phyloP scores from a whole-genome alignment of 768 basidiomycete species.

The Postia placenta region DNA sequence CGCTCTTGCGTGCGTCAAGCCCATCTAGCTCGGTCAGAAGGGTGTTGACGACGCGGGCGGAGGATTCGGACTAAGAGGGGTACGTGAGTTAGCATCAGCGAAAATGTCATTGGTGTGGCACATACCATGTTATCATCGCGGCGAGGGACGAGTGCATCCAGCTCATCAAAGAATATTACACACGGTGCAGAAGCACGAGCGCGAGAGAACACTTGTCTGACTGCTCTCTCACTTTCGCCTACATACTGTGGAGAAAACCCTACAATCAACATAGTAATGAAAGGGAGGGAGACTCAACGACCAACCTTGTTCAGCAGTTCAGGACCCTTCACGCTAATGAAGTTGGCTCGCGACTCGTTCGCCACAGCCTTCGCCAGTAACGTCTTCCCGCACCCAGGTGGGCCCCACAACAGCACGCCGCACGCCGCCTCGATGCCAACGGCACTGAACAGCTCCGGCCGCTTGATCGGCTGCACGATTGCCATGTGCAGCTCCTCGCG shows the following conservation, averaged over 20 bases:
- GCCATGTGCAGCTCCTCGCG: constrained; percentile 96
- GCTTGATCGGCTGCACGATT: constrained; percentile 88
- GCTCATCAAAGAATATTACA: constrained; percentile 93
- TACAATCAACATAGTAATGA: neutral
- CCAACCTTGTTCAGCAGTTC: constrained; percentile 93
- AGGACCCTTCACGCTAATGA: constrained; percentile 97
- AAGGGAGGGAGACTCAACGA: neutral
- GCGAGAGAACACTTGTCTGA: constrained; percentile 89
- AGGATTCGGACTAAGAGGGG: constrained; percentile 73
- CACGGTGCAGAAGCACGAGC: constrained; percentile 93
- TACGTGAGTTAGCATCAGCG: neutral
- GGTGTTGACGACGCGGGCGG: constrained; percentile 89
- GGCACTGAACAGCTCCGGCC: constrained; percentile 81
- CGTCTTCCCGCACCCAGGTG: constrained; percentile 97
- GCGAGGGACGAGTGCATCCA: constrained; percentile 87
- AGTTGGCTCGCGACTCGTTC: constrained; percentile 92
- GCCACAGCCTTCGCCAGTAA: constrained; percentile 97
- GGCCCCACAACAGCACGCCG: constrained; percentile 97
- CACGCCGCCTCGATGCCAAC: constrained; percentile 91
- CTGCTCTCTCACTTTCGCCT: constrained; percentile 93
- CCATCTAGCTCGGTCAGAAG: constrained; percentile 93
- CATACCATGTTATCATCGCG: constrained; percentile 84
- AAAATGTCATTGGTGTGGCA: constrained; percentile 3
- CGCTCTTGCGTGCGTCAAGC: constrained; percentile 76
- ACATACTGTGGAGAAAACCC: constrained; percentile 59